These are phyloP conservation scores for Tuber borchii DNA, from an alignment of 495 filamentous ascomycete genomes.

Conservation along the genomic window DNA sequence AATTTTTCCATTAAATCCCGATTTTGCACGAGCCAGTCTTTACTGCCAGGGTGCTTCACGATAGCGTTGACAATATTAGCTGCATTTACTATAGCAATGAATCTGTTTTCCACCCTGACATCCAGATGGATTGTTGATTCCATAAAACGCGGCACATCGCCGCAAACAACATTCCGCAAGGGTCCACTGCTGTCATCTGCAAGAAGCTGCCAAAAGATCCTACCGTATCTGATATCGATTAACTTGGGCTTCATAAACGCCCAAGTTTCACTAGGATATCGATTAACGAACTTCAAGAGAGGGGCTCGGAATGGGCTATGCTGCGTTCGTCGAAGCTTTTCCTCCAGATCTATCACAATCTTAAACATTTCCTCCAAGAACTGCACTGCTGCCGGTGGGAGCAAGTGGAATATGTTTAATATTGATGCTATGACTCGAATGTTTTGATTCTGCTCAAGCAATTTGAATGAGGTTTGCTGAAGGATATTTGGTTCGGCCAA, in stretches of 20 bases:
- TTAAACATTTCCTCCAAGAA: constrained; percentile 87
- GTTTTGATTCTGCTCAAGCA: constrained; percentile 81
- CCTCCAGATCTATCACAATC: constrained; percentile 80
- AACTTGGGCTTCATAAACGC: constrained; percentile 66
- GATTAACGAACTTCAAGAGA: constrained; percentile 88
- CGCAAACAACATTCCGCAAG: constrained; percentile 65
- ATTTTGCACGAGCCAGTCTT: constrained; percentile 71
- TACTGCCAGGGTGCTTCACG: constrained; percentile 53
- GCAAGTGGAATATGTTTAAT: constrained; percentile 91
- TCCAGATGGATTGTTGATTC: constrained; percentile 57
- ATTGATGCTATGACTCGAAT: constrained; percentile 92
- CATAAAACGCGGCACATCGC: constrained; percentile 64
- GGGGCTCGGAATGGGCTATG: constrained; percentile 87
- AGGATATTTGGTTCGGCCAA: constrained; percentile 74
- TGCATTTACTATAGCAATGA: constrained; percentile 72
- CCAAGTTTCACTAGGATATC: constrained; percentile 84
- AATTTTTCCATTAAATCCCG: constrained; percentile 63
- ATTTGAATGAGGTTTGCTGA: constrained; percentile 85
- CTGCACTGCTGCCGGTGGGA: constrained; percentile 77
- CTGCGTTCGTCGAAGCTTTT: constrained; percentile 78
- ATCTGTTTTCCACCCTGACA: constrained; percentile 56
- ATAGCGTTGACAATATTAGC: constrained; percentile 78
- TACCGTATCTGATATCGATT: constrained; percentile 75
- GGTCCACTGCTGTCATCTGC: constrained; percentile 65
- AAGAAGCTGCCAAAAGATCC: constrained; percentile 92